Evolutionary conservation across 2,329 filamentous ascomycete species (phyloP).

Genomic region (Cytospora piceicola): DNA sequence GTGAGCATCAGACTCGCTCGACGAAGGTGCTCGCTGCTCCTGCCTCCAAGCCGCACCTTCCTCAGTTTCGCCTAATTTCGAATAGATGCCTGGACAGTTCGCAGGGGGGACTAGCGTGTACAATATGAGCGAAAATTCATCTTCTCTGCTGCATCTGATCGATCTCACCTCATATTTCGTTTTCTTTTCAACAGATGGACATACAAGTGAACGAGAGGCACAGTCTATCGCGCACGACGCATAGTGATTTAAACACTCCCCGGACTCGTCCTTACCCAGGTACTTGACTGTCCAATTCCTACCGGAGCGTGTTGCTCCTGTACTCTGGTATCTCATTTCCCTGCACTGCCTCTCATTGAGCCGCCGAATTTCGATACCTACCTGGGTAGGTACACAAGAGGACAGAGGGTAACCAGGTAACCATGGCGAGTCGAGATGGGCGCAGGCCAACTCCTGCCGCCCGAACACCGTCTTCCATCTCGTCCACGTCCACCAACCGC

Average conservation of each 20-base stretch:
- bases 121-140: background rate
- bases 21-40: background rate
- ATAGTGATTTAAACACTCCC: background rate
- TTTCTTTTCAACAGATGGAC: background rate
- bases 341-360: background rate
- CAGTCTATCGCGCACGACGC: background rate
- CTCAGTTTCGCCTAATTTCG: background rate
- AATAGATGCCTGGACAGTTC: background rate
- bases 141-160: background rate
- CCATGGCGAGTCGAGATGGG: conserved; percentile 12
- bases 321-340: background rate
- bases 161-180: background rate
- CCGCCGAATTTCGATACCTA: too few relatives aligned
- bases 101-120: background rate
- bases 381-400: too few relatives aligned
- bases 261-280: background rate
- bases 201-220: background rate
- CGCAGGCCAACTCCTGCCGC: conserved; percentile 10
- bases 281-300: background rate
- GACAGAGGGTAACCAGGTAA: background rate
- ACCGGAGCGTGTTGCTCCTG: background rate
- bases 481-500: conserved; percentile 5
- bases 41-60: background rate
- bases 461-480: conserved; percentile 20
- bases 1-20: background rate